A percentile compares a stretch with the other conserved stretches of the same genome.
Evolutionary conservation across 2,329 filamentous ascomycete genomes (phyloP).

Genomic region (Xylaria sp.): DNA sequence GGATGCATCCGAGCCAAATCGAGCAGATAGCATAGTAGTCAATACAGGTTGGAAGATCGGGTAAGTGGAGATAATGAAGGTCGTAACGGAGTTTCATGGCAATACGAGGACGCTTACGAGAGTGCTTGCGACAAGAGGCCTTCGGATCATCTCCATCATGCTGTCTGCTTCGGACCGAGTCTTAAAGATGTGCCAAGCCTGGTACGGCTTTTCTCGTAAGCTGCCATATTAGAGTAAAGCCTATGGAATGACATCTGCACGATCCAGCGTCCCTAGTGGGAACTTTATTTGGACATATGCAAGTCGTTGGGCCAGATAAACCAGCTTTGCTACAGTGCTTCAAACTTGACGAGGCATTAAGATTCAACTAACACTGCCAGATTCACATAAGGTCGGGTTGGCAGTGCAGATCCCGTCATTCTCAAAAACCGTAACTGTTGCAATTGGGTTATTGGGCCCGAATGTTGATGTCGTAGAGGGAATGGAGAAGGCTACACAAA

Average conservation of each 20-base stretch:
- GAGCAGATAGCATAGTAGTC: constrained; percentile 1
- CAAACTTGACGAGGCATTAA: not conserved
- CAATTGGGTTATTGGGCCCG: too few relatives aligned
- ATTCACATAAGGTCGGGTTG: not conserved
- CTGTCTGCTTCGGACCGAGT: constrained; percentile 33
- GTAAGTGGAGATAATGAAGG: constrained; percentile 16
- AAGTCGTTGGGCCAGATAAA: not conserved
- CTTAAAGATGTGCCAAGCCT: constrained; percentile 8
- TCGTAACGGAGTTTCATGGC: constrained; percentile 22
- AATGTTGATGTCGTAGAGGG: too few relatives aligned
- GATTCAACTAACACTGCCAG: not conserved
- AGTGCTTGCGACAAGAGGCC: constrained; percentile 2
- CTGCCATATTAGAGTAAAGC: constrained; percentile 10
- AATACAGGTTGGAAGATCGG: constrained; percentile 12
- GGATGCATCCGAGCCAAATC: constrained; percentile 6
- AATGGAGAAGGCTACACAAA: too few relatives aligned
- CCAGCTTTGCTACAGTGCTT: constrained; percentile 11
- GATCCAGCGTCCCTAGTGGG: not conserved
- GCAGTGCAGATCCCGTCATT: constrained; percentile 4
- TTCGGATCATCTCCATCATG: constrained; percentile 2
- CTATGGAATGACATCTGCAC: constrained; percentile 21
- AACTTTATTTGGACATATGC: constrained; percentile 20
- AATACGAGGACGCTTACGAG: constrained; percentile 35
- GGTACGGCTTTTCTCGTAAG: constrained; percentile 21
- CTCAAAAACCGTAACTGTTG: not conserved